Evolutionary conservation across 805 yeast species (phyloP).

Genomic region (Groenewaldozyma tartarivorans): DNA sequence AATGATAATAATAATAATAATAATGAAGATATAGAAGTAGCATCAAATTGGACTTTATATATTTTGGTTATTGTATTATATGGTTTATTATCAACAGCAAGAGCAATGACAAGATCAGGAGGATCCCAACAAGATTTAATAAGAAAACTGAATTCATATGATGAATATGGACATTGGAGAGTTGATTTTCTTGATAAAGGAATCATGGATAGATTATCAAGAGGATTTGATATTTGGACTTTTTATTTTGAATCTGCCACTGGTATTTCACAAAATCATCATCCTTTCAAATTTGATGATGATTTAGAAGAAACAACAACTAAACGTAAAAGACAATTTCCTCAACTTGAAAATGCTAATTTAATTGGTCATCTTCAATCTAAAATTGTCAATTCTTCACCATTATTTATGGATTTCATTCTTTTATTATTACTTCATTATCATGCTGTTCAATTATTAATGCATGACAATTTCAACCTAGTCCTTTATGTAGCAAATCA

Average conservation of each 20-base stretch:
- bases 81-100: slow-evolving; percentile 22
- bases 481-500: slow-evolving; percentile 20
- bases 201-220: slow-evolving; percentile 21
- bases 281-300: slow-evolving; percentile 13
- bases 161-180: slow-evolving; percentile 5
- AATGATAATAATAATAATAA: neutral
- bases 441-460: slow-evolving; percentile 22
- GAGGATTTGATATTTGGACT: slow-evolving; percentile 26
- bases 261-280: slow-evolving; percentile 19
- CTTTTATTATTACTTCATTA: slow-evolving; percentile 20
- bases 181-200: slow-evolving; percentile 17
- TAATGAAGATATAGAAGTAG: neutral
- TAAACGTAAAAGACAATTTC: neutral
- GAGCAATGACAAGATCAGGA: slow-evolving; percentile 11
- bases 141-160: slow-evolving; percentile 3
- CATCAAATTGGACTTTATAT: slow-evolving; percentile 14
- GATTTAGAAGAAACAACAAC: neutral
- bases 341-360: slow-evolving; percentile 12
- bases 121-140: slow-evolving; percentile 7
- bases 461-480: slow-evolving; percentile 24
- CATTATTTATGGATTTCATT: slow-evolving; percentile 20
- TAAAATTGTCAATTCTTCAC: slow-evolving; percentile 3
- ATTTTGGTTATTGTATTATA: slow-evolving; percentile 19
- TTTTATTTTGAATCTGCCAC: slow-evolving; percentile 19
- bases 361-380: slow-evolving; percentile 12